phyloP scores from a whole-genome alignment of 2,329 filamentous ascomycete genomes.

The Cladosporium sp. region DNA sequence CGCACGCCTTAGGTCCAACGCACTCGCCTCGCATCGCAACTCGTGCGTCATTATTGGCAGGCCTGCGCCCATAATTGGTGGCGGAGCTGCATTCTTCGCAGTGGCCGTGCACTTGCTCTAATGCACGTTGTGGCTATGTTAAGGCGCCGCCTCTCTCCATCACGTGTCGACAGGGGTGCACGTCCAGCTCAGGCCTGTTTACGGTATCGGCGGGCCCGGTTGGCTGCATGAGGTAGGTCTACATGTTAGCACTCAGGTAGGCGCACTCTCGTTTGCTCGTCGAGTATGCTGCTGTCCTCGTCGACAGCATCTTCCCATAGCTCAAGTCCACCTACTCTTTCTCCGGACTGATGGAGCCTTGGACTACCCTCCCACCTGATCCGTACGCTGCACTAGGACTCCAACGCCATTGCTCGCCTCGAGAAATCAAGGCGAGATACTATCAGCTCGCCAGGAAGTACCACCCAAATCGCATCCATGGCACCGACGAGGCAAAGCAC shows the following conservation, averaged over 20 bases:
- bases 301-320: not conserved
- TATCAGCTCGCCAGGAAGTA: slow-evolving; percentile 82
- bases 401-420: slow-evolving; percentile 64
- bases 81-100: slow-evolving; percentile 10
- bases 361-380: slow-evolving; percentile 50
- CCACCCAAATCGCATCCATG: slow-evolving; percentile 57
- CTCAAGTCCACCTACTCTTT: not conserved
- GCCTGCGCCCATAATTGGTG: slow-evolving; percentile 1
- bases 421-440: slow-evolving; percentile 85
- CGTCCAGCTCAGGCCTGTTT: slow-evolving; percentile 11
- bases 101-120: not conserved
- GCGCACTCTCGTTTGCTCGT: not conserved
- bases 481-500: slow-evolving; percentile 38
- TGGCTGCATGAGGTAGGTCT: slow-evolving; percentile 10
- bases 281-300: slow-evolving; percentile 8
- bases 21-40: not conserved
- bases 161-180: slow-evolving; percentile 9
- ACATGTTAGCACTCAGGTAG: not conserved
- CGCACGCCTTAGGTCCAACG: not conserved
- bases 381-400: slow-evolving; percentile 79
- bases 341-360: slow-evolving; percentile 9
- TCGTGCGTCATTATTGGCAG: not conserved
- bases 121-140: slow-evolving; percentile 12
- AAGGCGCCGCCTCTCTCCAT: slow-evolving; percentile 3
- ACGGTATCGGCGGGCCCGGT: slow-evolving; percentile 12